Conservation (phyloP, 1,284 basidiomycete genomes). For the Trametes pubescens region DNA sequence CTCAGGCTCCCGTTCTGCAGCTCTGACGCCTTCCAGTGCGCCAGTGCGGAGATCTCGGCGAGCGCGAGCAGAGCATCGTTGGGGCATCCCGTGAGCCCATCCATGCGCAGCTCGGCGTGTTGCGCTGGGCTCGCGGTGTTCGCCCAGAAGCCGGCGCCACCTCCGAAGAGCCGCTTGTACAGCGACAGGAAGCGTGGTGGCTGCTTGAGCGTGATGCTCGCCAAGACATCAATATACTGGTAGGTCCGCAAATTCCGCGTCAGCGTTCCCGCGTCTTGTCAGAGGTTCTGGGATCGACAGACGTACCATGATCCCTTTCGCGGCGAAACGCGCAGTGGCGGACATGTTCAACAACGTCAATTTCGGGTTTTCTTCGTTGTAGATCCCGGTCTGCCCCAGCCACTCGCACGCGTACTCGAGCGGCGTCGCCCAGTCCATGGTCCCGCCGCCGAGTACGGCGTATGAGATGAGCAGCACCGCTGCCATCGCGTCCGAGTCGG, state of each 20-base stretch:
- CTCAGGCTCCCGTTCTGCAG: constrained; percentile 68
- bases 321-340: constrained; percentile 59
- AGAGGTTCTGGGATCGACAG: background rate
- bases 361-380: constrained; percentile 68
- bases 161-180: constrained; percentile 65
- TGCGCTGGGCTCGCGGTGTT: constrained; percentile 43
- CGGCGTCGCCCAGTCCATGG: constrained; percentile 70
- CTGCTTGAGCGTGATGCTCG: constrained; percentile 65
- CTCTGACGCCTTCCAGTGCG: constrained; percentile 77
- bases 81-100: constrained; percentile 74
- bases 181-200: constrained; percentile 72
- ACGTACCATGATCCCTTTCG: constrained; percentile 77
- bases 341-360: constrained; percentile 62
- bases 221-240: constrained; percentile 81
- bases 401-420: constrained; percentile 76
- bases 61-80: constrained; percentile 78
- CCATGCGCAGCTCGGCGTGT: constrained; percentile 60
- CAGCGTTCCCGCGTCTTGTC: background rate
- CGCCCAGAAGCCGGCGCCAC: constrained; percentile 45
- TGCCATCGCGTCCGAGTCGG: constrained; percentile 74
- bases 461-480: constrained; percentile 77
- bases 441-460: constrained; percentile 69
- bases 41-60: constrained; percentile 76
- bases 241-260: background rate
- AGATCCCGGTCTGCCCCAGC: constrained; percentile 70